Base-by-base conservation (phyloP, 306 rosid genomes). In the Dryas drummondii region DNA sequence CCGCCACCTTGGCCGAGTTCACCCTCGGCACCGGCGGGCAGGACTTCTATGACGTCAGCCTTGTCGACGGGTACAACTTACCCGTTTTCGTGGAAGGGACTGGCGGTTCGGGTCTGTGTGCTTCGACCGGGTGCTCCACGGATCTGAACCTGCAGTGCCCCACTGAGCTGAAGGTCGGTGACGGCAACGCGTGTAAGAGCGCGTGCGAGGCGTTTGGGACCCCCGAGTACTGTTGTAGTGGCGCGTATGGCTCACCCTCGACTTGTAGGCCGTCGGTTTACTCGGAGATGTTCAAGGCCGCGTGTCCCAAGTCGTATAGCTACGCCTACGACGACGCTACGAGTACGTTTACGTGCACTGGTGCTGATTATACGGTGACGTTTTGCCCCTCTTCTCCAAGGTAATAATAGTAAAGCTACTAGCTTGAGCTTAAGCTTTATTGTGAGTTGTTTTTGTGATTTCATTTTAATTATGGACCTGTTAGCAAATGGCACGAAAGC, bases 201-300 rank as follows among this genome's bases (percentile, higher is more conserved):
- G 98, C 97, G 82, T 94, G 98, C 22, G 97, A 87, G 81, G 98
- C 98, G 47, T 94, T 94, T 76, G 97, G 90, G 5, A 94, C 82
- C 26, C 90, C 96, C 0, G 96, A 94, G 82, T 94, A 94, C 58
- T 94, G 98, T 37, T 87, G 91, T 53, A 87, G 88, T 76, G 91
- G 91, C 79, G 88, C 82, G 83, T 87, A 80, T 19, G 84, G 79
- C 10, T 60, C 91, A 60, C 91, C 91, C 9, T 0, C 73, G 26
- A 82, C 88, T 0, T 87, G 91, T 63, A 74, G 65, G 67, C 91
- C 91, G 65, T 87, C 91, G 62, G 84, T 84, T 4, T 87, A 87
- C 64, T 87, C 91, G 53, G 85, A 87, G 75, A 87, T 87, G 91
- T 87, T 87, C 59, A 87, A 87, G 79, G 77, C 88, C 0, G 88